Percentiles rank a stretch among this genome's conserved stretches.
Evolutionary conservation across 179 eudicot species (phyloP).

Genomic region (Patellifolia procumbens): DNA sequence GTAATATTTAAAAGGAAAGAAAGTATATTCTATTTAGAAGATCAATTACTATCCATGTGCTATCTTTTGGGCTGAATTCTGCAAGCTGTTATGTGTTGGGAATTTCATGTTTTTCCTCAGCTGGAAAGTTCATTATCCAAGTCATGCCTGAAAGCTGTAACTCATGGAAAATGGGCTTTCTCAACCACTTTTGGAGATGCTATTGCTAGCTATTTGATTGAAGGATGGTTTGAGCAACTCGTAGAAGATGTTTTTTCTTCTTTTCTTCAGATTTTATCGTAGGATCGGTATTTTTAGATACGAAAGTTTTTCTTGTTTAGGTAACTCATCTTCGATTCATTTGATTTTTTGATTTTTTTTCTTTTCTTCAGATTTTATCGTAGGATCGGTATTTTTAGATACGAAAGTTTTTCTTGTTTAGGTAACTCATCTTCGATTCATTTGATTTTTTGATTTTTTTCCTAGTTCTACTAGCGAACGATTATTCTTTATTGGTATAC

Average conservation of each 20-base stretch:
- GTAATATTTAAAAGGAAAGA: conserved; percentile 10
- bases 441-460: conserved; percentile 5
- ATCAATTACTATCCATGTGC: conserved; percentile 32
- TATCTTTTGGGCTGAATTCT: conserved; percentile 18
- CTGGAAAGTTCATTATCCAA: conserved; percentile 25
- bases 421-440: conserved; percentile 20
- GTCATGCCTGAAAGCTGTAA: conserved; percentile 13
- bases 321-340: conserved; percentile 17
- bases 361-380: neutral
- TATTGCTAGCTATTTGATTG: neutral
- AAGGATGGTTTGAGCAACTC: neutral
- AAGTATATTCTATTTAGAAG: conserved; percentile 23
- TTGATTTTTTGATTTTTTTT: conserved; percentile 4
- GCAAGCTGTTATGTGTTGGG: conserved; percentile 26
- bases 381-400: conserved; percentile 8
- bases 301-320: neutral
- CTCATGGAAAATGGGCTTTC: neutral
- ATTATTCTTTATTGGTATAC: conserved; percentile 17
- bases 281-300: conserved; percentile 8
- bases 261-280: neutral
- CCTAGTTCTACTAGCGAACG: neutral
- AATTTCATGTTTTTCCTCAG: conserved; percentile 11
- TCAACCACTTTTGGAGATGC: conserved; percentile 18
- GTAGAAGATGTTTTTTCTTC: neutral
- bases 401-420: neutral